Evolutionary conservation across 2,329 filamentous ascomycete genomes (phyloP), one percentile per base, ranked within the genome.

Genomic region (Ploettnerulaceae sp.): DNA sequence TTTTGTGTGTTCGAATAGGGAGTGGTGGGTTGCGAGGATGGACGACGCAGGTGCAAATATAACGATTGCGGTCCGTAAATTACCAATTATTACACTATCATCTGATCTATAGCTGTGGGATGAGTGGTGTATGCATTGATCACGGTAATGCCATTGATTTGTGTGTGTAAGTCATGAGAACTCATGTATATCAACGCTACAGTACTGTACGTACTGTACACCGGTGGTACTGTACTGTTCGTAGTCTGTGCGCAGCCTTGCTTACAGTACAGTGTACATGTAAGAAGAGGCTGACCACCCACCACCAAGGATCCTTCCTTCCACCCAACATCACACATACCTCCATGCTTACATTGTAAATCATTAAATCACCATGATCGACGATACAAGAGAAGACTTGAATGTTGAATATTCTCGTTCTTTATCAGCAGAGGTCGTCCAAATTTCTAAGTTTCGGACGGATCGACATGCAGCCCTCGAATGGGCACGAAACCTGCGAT

Each of bases 1-100:
- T 58, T 17, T 6, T 50, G 47, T 5, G 14, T 36, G 7, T 29
- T 26, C 5, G 14, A 34, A 29, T n/a, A n/a, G n/a, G n/a, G n/a
- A n/a, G n/a, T n/a, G n/a, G n/a, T n/a, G n/a, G n/a, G n/a, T n/a
- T n/a, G n/a, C n/a, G n/a, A n/a, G n/a, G n/a, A n/a, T n/a, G n/a
- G n/a, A n/a, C 28, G 17, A 26, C 8, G 31, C 14, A 7, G 36
- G 6, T 29, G 11, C 26, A 35, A 2, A 15, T 3, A 2, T 6
- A 9, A 38, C 7, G 25, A 12, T 28, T 28, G 25, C 12, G 25
- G n/a, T n/a, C n/a, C n/a, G n/a, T n/a, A n/a, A n/a, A n/a, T n/a
- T 21, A 29, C 7, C 8, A 8, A 34, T n/a, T 35, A 34, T 18
- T 42, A n/a, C 15, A 29, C 39, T 32, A 7, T 15, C 29, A 31